These are phyloP conservation scores for Allantophomopsis lycopodina DNA, from an alignment of 2,329 filamentous ascomycete species.

Conservation along the genomic window DNA sequence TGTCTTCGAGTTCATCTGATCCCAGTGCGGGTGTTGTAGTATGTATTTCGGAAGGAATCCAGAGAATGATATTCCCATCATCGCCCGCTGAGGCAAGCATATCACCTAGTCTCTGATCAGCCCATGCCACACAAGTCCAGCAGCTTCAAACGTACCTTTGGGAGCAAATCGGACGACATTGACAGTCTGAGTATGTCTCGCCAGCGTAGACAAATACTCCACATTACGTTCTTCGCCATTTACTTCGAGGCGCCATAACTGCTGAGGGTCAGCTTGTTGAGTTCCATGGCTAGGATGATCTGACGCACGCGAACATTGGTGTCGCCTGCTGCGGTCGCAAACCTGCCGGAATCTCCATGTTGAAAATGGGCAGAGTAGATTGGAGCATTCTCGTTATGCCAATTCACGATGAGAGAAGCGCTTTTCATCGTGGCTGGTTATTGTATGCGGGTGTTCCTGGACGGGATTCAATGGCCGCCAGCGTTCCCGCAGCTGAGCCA, in stretches of 20 bases:
- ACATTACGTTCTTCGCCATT: constrained; percentile 80
- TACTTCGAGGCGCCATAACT: constrained; percentile 85
- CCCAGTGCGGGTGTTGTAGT: constrained; percentile 53
- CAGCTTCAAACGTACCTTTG: constrained; percentile 46
- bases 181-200: constrained; percentile 91
- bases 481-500: no score
- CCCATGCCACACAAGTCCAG: constrained; percentile 2
- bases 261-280: constrained; percentile 22
- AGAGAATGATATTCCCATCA: constrained; percentile 92
- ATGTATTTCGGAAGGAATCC: constrained; percentile 76
- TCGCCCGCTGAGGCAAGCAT: constrained; percentile 90
- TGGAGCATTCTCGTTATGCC: constrained; percentile 94
- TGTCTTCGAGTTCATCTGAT: constrained; percentile 78
- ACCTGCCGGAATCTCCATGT: constrained; percentile 74
- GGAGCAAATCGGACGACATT: constrained; percentile 97
- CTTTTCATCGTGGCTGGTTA: constrained; percentile 80
- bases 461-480: no score
- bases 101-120: constrained; percentile 47
- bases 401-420: constrained; percentile 90
- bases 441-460: constrained; percentile 24
- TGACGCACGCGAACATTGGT: constrained; percentile 78
- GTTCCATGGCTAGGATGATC: constrained; percentile 1
- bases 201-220: constrained; percentile 80
- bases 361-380: constrained; percentile 98
- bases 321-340: constrained; percentile 91